phyloP scores from a whole-genome alignment of 2,329 filamentous ascomycete species.

The Aspergillus udagawae region DNA sequence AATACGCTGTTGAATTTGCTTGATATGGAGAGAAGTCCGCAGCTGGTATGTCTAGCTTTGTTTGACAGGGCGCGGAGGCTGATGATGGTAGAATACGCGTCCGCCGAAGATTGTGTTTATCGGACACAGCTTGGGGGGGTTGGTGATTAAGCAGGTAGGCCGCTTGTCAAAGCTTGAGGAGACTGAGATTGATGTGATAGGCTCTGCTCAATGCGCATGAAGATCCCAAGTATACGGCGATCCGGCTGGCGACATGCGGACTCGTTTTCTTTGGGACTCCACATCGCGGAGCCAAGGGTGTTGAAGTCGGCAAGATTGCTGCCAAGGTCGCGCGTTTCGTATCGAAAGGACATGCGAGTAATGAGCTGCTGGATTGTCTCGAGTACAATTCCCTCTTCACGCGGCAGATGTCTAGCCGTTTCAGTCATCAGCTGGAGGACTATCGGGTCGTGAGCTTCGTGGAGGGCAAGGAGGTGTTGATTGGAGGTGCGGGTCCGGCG shows the following conservation, averaged over 20 bases:
- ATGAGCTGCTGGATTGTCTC: constrained; percentile 25
- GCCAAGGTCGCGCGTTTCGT: constrained; percentile 30
- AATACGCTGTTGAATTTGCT: constrained; percentile 31
- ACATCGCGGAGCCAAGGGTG: constrained; percentile 30
- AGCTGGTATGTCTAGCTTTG: constrained; percentile 13
- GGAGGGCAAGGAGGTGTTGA: constrained; percentile 28
- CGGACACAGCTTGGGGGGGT: constrained; percentile 28
- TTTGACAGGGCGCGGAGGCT: not conserved
- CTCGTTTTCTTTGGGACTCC: constrained; percentile 35
- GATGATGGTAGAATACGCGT: constrained; percentile 11
- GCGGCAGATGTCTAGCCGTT: constrained; percentile 28
- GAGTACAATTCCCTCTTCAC: constrained; percentile 31
- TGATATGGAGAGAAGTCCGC: constrained; percentile 27
- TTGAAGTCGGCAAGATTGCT: constrained; percentile 31
- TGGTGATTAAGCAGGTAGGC: constrained; percentile 32
- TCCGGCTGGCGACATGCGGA: constrained; percentile 29
- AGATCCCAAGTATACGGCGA: constrained; percentile 31
- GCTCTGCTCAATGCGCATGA: constrained; percentile 33
- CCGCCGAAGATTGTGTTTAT: constrained; percentile 29
- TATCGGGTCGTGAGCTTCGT: constrained; percentile 34
- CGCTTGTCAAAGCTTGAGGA: too few relatives aligned
- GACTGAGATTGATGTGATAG: constrained; percentile 7
- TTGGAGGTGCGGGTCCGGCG: constrained; percentile 25
- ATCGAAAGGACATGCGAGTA: constrained; percentile 28
- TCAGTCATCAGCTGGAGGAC: constrained; percentile 32